Evolutionary conservation across 345 rosid genomes (phyloP).

Genomic region (Rhizophora apiculata): DNA sequence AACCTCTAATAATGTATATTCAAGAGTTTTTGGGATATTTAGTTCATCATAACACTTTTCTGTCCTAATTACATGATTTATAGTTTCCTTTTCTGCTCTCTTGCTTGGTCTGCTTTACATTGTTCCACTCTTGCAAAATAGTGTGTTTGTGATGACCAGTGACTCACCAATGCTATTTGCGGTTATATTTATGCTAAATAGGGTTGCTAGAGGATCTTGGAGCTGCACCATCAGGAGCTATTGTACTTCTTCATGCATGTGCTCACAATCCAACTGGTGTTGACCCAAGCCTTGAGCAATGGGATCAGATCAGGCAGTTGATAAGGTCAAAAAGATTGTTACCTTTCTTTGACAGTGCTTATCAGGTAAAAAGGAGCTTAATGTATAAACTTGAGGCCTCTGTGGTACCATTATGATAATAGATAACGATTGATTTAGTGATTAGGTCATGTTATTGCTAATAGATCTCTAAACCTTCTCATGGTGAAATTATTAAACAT

Average conservation of each 20-base stretch:
- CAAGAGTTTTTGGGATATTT: too few species aligned
- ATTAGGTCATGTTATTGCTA: constrained; percentile 7
- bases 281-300: constrained; percentile 77
- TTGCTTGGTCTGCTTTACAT: not conserved
- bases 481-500: not conserved
- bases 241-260: constrained; percentile 95
- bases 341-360: constrained; percentile 89
- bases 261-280: constrained; percentile 99
- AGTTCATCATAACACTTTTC: not conserved
- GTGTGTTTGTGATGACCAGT: not conserved
- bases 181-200: constrained; percentile 12
- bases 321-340: constrained; percentile 64
- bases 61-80: not conserved
- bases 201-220: constrained; percentile 89
- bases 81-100: not conserved
- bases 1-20: not conserved
- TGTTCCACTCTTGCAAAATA: not conserved
- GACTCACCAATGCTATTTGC: not conserved
- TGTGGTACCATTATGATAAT: not conserved
- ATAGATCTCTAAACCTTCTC: not conserved
- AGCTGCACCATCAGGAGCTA: constrained; percentile 78
- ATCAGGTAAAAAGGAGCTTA: constrained; percentile 44
- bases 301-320: constrained; percentile 72
- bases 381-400: not conserved
- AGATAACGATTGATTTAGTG: not conserved